Base-by-base conservation (phyloP, 768 basidiomycete genomes). In the Russula compacta region DNA sequence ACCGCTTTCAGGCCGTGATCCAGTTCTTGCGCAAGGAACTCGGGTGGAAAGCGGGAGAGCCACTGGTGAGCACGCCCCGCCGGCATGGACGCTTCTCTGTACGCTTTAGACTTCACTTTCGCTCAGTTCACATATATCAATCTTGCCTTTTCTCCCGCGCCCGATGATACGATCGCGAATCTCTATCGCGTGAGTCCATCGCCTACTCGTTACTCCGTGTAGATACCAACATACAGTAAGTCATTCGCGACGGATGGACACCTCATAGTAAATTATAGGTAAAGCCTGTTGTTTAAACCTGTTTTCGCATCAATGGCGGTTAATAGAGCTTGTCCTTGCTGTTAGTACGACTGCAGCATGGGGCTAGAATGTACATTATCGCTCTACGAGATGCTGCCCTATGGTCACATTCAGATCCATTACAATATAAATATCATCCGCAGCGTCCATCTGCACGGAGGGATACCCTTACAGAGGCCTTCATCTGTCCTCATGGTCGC, bases 1-100 rank as follows among this genome's bases (percentile, higher is more conserved):
- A 97, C 71, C 81, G 89, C 56, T 99, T 98, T 68, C 93, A 97
- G 71, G 90, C 92, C 8, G 95, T 98, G 58, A 93, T 95, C 44
- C 86, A 91, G 69, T 97, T 98, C 72, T 71, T 98, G 73, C 75
- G 95, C 65, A 91, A 84, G 69, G 93, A 98, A 71, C 73, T 98
- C 42, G 85, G 86, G 1, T 92, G 90, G 86, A 92, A 91, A 70
- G 75, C 83, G 12, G 82, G 85, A 0, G 95, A 97, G 67, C 86
- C 93, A 1, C 72, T 97, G 72, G 95, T 95, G 66, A 54, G 86
- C 71, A n/a, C 43, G 15, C 21, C 1, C 6, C 32, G 2, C 43
- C 47, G 3, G 11, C 35, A 33, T 61, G 14, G 11, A 42, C 14
- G 12, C 32, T 40, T 47, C 24, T 19, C n/a, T 44, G 51, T 15